A percentile compares a stretch with the other conserved stretches of the same genome.
These are phyloP conservation scores for Apophysomyces trapeziformis DNA, from an alignment of 371 early-diverging fungal genomes.

Conservation along the genomic window DNA sequence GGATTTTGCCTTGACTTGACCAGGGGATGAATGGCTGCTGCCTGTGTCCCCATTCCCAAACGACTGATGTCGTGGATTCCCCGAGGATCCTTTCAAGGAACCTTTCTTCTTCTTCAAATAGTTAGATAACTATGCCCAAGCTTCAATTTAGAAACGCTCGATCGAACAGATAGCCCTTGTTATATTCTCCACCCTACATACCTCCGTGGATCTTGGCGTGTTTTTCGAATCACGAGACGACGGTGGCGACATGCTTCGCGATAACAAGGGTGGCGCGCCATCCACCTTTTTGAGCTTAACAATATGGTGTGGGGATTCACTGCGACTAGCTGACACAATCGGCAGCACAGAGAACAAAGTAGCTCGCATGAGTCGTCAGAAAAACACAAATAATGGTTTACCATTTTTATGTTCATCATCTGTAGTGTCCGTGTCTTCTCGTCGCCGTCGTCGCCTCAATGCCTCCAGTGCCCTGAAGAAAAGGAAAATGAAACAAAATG, in stretches of 20 bases:
- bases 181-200: not conserved
- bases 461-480: conserved; percentile 28
- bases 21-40: not conserved
- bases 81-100: not conserved
- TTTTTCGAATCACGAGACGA: conserved; percentile 28
- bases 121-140: not conserved
- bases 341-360: too few relatives aligned
- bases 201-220: conserved; percentile 27
- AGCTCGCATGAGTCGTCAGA: not conserved
- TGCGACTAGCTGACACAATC: conserved; percentile 15
- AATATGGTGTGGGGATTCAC: conserved; percentile 31
- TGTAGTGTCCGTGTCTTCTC: conserved; percentile 31
- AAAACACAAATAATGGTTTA: not conserved
- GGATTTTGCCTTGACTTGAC: conserved; percentile 1
- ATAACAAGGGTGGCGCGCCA: conserved; percentile 13
- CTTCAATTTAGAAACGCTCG: too few relatives aligned
- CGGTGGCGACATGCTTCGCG: conserved; percentile 37
- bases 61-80: not conserved
- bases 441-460: conserved; percentile 35
- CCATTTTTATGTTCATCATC: conserved; percentile 27
- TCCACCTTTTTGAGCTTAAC: conserved; percentile 36
- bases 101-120: conserved; percentile 12
- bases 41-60: not conserved
- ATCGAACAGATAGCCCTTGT: too few relatives aligned
- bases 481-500: too few relatives aligned